Evolutionary conservation across 352 stramenopile genomes (phyloP).

Genomic region (Pythium apleroticum): DNA sequence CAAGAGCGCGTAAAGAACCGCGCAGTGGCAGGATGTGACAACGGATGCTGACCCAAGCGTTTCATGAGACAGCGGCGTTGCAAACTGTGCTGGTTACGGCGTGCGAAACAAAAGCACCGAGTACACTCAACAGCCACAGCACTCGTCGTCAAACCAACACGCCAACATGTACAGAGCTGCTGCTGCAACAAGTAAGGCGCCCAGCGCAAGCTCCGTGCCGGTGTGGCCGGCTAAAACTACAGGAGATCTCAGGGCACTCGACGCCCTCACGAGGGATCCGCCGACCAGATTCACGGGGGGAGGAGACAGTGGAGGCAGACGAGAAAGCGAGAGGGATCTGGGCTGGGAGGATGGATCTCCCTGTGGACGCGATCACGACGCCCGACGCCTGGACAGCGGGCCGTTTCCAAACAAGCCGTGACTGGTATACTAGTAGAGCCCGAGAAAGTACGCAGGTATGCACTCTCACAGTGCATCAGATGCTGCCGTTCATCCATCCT

Average conservation of each 20-base stretch:
- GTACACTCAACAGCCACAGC: background rate
- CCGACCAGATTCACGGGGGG: background rate
- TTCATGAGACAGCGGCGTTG: background rate
- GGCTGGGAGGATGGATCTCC: background rate
- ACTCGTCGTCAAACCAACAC: too few species aligned
- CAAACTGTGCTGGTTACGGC: background rate
- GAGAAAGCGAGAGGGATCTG: background rate
- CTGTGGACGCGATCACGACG: background rate
- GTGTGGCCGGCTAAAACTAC: background rate
- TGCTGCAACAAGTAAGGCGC: too few species aligned
- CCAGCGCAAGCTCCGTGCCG: too few species aligned
- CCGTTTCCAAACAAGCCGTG: too few species aligned
- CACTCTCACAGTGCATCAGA: background rate
- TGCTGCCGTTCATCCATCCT: too few species aligned
- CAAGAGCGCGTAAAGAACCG: background rate
- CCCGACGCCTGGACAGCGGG: background rate
- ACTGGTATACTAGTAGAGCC: too few species aligned
- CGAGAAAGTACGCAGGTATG: background rate
- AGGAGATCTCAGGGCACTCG: background rate
- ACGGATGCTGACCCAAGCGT: background rate
- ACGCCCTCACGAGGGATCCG: background rate
- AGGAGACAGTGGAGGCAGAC: background rate
- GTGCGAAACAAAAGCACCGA: background rate
- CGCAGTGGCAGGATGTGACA: background rate
- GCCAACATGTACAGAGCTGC: too few species aligned